Base-by-base conservation (phyloP, 2,329 filamentous ascomycete species). In the Stemphylium vesicarium region DNA sequence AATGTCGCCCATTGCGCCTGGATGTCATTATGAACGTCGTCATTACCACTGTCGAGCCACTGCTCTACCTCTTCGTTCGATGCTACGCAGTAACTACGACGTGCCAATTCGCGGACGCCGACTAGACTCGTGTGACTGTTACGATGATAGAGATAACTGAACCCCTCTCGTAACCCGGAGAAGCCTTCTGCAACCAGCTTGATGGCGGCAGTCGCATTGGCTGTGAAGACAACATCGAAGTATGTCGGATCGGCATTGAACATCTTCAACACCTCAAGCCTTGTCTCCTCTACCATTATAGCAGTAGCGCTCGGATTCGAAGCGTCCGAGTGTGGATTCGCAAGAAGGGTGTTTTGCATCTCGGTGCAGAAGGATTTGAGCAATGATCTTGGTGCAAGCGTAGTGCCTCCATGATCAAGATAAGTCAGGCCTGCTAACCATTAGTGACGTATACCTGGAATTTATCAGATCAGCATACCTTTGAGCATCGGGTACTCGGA, bases 181-280 rank as follows among this genome's bases (percentile, higher is more conserved):
- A 96, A 83, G 3, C 87, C 86, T 51, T 98, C 94, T 32, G 84
- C 82, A 0, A 96, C 89, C 3, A 97, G 79, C 74, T 97, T 98
- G 65, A 96, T 87, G 2, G 86, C 93, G 2, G 92, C 92, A 0
- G 94, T 97, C 13, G 94, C 90, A 74, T 98, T 98, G 18, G 92
- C 87, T n/a, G 95, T 91, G 70, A 97, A 98, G 1, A 97, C 85
- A 1, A 97, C 75, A 66, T 97, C 93, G 65, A 93, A 98, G 4
- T 90, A 81, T 6, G 86, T 82, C 4, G 92, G 90, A 58, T 91
- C 86, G 1, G 92, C 92, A 32, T 88, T 87, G 76, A 96, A 92
- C 70, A 96, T 92, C 2, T 81, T 80, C 13, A 98, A 79, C 2
- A 77, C 66, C 59, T 69, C 60, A 49, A 57, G 33, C 57, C 74